Conservation (phyloP, 2,329 filamentous ascomycete genomes). For the Lanzia echinophila region DNA sequence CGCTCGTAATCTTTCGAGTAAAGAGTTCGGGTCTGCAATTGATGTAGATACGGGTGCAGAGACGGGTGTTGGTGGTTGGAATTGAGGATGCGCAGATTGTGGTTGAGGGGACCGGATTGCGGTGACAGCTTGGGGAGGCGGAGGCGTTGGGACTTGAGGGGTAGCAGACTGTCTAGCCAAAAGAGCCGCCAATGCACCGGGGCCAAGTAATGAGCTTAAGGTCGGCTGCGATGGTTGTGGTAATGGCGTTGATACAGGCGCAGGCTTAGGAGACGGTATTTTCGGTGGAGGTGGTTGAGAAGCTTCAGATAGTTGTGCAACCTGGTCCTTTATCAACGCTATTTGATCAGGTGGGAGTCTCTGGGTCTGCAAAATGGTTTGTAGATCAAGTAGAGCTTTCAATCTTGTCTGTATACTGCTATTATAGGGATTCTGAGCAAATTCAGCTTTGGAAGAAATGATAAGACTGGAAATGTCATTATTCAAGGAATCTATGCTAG, state of each 20-base stretch:
- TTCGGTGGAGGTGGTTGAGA: constrained; percentile 29
- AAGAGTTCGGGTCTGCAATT: constrained; percentile 38
- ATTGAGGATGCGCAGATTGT: constrained; percentile 34
- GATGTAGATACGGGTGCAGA: constrained; percentile 33
- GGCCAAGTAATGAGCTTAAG: constrained; percentile 48
- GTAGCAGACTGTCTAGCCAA: constrained; percentile 47
- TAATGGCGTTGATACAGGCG: constrained; percentile 22
- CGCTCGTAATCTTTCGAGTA: constrained; percentile 61
- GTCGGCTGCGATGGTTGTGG: constrained; percentile 30
- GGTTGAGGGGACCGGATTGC: constrained; percentile 46
- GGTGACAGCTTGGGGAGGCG: constrained; percentile 33
- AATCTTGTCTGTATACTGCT: constrained; percentile 68
- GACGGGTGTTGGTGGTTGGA: constrained; percentile 25
- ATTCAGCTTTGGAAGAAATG: constrained; percentile 62
- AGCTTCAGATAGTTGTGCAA: constrained; percentile 57
- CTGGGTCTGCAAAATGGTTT: constrained; percentile 70
- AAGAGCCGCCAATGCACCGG: constrained; percentile 43
- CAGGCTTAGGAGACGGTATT: constrained; percentile 31
- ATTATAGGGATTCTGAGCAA: constrained; percentile 71
- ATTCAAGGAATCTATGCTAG: constrained; percentile 69
- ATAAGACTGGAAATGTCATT: constrained; percentile 78
- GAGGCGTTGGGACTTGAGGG: constrained; percentile 43
- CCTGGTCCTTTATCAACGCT: constrained; percentile 76
- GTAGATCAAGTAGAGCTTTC: constrained; percentile 78
- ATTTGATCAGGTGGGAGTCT: constrained; percentile 75